A percentile compares a stretch with the other conserved stretches of the same genome.
These are phyloP conservation scores for Coniochaeta sp. DNA, from an alignment of 2,329 filamentous ascomycete genomes.

Conservation along the genomic window DNA sequence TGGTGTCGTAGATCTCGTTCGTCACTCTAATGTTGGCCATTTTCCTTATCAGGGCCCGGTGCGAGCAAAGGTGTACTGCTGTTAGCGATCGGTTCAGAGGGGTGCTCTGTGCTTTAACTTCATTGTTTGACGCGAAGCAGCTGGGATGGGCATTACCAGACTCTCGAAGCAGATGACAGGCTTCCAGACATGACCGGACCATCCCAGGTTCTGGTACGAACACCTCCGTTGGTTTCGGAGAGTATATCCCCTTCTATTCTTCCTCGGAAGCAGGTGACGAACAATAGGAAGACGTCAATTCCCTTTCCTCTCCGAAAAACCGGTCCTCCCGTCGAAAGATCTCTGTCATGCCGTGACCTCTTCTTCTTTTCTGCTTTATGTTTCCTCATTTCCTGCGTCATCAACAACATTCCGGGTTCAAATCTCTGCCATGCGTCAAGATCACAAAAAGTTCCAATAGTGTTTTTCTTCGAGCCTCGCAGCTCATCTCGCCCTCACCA, in stretches of 20 bases:
- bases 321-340: not conserved
- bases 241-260: not conserved
- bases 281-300: not conserved
- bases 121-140: not conserved
- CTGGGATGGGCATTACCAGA: not conserved
- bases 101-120: not conserved
- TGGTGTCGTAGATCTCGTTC: not conserved
- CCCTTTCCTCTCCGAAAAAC: not conserved
- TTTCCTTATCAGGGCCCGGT: not conserved
- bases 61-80: not conserved
- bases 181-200: constrained; percentile 7
- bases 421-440: not conserved
- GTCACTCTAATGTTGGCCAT: too few species aligned
- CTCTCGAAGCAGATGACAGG: not conserved
- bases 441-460: not conserved
- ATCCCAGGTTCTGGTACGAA: constrained; percentile 11
- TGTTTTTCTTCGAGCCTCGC: not conserved
- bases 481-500: not conserved
- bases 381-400: not conserved
- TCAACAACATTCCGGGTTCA: not conserved
- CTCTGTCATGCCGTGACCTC: not conserved
- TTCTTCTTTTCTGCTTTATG: not conserved
- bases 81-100: not conserved
- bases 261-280: constrained; percentile 1
- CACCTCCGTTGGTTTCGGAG: constrained; percentile 14